Evolutionary conservation across 2,329 filamentous ascomycete species (phyloP).

Genomic region (Diaporthe sp.): DNA sequence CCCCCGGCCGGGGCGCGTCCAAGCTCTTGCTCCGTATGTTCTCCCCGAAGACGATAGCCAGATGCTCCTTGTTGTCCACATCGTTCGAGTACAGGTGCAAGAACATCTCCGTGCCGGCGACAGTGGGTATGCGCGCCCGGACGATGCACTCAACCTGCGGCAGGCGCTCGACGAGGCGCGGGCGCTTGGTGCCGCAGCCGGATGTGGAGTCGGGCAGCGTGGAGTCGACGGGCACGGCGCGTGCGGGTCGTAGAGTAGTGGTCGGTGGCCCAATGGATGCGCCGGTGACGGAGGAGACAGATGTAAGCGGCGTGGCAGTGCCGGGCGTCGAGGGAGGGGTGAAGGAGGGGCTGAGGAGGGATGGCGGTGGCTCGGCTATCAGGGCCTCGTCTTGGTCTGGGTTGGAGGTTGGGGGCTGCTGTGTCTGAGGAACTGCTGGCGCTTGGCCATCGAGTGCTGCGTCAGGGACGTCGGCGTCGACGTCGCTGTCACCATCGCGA

Average conservation of each 20-base stretch:
- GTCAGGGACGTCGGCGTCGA: conserved; percentile 43
- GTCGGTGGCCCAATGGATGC: conserved; percentile 42
- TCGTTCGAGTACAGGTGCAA: conserved; percentile 95
- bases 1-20: conserved; percentile 79
- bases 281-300: conserved; percentile 44
- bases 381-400: conserved; percentile 39
- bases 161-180: conserved; percentile 80
- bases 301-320: conserved; percentile 64
- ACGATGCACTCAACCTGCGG: conserved; percentile 95
- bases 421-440: conserved; percentile 38
- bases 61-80: conserved; percentile 93
- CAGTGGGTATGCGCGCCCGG: conserved; percentile 93
- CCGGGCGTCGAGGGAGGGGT: conserved; percentile 79
- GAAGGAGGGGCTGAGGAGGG: conserved; percentile 89
- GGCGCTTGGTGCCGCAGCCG: conserved; percentile 74
- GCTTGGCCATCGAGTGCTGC: conserved; percentile 36
- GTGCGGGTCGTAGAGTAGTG: conserved; percentile 53
- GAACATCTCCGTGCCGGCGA: conserved; percentile 94
- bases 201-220: conserved; percentile 63
- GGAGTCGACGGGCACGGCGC: conserved; percentile 72
- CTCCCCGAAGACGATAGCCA: conserved; percentile 96
- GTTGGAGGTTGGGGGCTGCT: conserved; percentile 32
- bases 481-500: conserved; percentile 44
- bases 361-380: conserved; percentile 61
- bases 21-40: conserved; percentile 82